Conservation (phyloP, 2,329 filamentous ascomycete species). For the Thelonectria blattea region DNA sequence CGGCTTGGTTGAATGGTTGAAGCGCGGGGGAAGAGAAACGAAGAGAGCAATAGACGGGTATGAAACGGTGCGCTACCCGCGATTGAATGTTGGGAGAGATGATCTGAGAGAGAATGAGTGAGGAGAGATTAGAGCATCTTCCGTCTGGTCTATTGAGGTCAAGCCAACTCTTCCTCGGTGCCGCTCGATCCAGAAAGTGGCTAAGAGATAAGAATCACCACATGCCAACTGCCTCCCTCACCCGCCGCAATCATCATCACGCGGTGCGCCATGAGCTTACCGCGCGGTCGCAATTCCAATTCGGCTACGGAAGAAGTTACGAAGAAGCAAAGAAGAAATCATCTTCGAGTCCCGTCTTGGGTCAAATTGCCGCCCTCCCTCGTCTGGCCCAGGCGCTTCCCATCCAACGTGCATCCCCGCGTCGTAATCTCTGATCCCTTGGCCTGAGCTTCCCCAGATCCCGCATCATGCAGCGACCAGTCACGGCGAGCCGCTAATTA, state of each 20-base stretch:
- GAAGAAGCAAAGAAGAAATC: no score
- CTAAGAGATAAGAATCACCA: slow-evolving; percentile 6
- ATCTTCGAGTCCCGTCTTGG: background rate
- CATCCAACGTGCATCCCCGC: slow-evolving; percentile 6
- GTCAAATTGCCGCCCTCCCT: background rate
- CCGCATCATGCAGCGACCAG: background rate
- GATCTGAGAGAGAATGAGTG: background rate
- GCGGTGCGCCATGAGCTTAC: no score
- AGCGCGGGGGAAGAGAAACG: background rate
- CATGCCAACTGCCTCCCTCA: slow-evolving; percentile 1
- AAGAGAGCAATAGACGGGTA: background rate
- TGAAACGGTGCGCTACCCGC: slow-evolving; percentile 19
- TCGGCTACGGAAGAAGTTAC: no score
- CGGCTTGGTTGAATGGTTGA: background rate
- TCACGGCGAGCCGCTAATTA: background rate
- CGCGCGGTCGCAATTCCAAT: background rate
- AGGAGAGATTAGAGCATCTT: background rate
- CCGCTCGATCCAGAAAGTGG: background rate
- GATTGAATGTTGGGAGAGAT: background rate
- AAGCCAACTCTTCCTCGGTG: no score
- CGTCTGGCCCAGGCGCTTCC: slow-evolving; percentile 6
- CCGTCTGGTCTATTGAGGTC: background rate
- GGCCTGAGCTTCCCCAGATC: slow-evolving; percentile 18
- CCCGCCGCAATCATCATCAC: background rate
- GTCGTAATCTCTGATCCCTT: slow-evolving; percentile 9